Evolutionary conservation across 2,329 filamentous ascomycete species (phyloP), one percentile per base, ranked within the genome.

Genomic region (Teratosphaeriaceae sp.): DNA sequence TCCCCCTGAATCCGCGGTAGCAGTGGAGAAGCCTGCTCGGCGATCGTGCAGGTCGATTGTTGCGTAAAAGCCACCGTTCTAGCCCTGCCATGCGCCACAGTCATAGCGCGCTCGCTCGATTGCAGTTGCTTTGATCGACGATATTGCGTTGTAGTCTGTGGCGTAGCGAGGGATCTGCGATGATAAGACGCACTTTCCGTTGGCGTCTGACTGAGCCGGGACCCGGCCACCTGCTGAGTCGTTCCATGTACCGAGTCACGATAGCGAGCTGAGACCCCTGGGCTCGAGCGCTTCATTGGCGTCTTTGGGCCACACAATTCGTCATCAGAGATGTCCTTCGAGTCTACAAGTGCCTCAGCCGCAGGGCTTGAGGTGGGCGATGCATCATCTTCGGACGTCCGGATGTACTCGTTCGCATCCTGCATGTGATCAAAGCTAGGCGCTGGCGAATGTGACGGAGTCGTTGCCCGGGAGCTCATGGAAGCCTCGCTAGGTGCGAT

Each of bases 231-330:
- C 12, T 40, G 42, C 13, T 29, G 35, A 18, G 34, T 46, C 5
- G 34, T 44, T 30, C 49, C 50, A 38, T 50, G 48, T 2, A 53
- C 41, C 12, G 52, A 54, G 9, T 41, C 30, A 3, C 30, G 35
- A 36, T 48, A 50, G 12, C 47, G 48, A 6, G 41, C 40, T 33
- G 44, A 42, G 16, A 51, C 47, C 9, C 42, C 45, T 5, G 49
- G 48, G 39, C 50, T 57, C 9, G 48, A 13, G 8, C 59, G 52
- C 45, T 53, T 56, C 56, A 60, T 57, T 9, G 57, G 57, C 12
- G 59, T 62, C 45, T 59, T 62, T 1, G 60, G 58, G 2, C 57
- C 59, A 35, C 50, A 53, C 19, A 62, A 50, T 46, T 62, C 60
- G 38, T 63, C 60, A 5, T 55, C 56, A 11, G 59, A 62, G 12